Conservation (phyloP, 2,329 filamentous ascomycete genomes). For the Bretziella fagacearum region DNA sequence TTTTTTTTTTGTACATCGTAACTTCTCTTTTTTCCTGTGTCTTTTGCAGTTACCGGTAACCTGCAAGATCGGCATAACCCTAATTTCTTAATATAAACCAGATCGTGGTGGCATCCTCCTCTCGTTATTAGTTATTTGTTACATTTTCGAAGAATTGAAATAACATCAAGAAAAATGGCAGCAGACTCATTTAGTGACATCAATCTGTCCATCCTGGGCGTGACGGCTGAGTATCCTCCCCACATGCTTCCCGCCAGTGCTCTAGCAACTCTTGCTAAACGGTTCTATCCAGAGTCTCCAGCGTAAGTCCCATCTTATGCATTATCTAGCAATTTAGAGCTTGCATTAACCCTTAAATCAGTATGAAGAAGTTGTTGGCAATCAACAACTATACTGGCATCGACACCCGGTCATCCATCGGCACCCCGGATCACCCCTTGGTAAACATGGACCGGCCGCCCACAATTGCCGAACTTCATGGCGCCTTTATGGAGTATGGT, state of each 20-base stretch:
- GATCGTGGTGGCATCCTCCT: too few species aligned
- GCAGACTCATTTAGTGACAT: conserved; percentile 29
- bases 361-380: conserved; percentile 44
- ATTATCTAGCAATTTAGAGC: too few species aligned
- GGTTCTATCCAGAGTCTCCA: conserved; percentile 41
- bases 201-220: conserved; percentile 42
- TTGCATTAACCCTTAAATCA: conserved; percentile 18
- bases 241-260: conserved; percentile 32
- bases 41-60: too few species aligned
- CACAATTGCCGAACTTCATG: conserved; percentile 37
- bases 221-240: conserved; percentile 44
- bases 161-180: conserved; percentile 2
- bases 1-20: neutral
- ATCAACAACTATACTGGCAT: conserved; percentile 51
- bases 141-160: too few species aligned
- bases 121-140: too few species aligned
- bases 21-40: too few species aligned
- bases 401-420: conserved; percentile 44
- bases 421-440: conserved; percentile 40
- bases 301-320: conserved; percentile 30
- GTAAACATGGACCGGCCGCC: conserved; percentile 38
- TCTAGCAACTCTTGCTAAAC: conserved; percentile 35
- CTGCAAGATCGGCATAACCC: too few species aligned
- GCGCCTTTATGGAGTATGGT: conserved; percentile 38
- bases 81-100: neutral